Conservation (phyloP, 345 rosid species). For the Corchorus capsularis region DNA sequence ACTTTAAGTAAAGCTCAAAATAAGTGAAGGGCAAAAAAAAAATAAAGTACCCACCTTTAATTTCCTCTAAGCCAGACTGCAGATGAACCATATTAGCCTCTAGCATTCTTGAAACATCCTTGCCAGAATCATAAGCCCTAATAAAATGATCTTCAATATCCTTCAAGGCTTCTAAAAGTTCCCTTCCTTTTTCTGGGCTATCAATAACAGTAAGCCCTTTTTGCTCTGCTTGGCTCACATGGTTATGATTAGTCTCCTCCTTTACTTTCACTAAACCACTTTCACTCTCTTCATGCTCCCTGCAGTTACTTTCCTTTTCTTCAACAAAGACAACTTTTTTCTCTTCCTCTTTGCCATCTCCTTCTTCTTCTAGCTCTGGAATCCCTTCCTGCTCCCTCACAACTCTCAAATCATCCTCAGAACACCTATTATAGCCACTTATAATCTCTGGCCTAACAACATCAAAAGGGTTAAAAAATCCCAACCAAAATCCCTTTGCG, state of each 20-base stretch:
- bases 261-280: slow-evolving; percentile 33
- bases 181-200: slow-evolving; percentile 58
- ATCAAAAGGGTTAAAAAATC: slow-evolving; percentile 74
- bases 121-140: slow-evolving; percentile 75
- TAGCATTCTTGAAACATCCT: slow-evolving; percentile 70
- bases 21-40: not conserved
- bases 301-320: slow-evolving; percentile 18
- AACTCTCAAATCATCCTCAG: slow-evolving; percentile 56
- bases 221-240: slow-evolving; percentile 39
- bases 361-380: slow-evolving; percentile 76
- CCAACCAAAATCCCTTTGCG: slow-evolving; percentile 68
- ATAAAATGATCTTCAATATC: slow-evolving; percentile 70
- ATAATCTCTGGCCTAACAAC: slow-evolving; percentile 54
- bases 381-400: slow-evolving; percentile 77
- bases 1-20: not conserved
- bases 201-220: slow-evolving; percentile 51
- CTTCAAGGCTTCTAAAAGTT: slow-evolving; percentile 66
- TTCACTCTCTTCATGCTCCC: slow-evolving; percentile 29
- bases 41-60: slow-evolving; percentile 49
- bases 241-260: slow-evolving; percentile 22
- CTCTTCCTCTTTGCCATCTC: slow-evolving; percentile 30
- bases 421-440: slow-evolving; percentile 44
- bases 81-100: slow-evolving; percentile 58
- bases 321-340: slow-evolving; percentile 34
- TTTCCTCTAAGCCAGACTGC: slow-evolving; percentile 57